Evolutionary conservation across 1,284 basidiomycete species (phyloP).

Genomic region (Heimioporus punctisporus): DNA sequence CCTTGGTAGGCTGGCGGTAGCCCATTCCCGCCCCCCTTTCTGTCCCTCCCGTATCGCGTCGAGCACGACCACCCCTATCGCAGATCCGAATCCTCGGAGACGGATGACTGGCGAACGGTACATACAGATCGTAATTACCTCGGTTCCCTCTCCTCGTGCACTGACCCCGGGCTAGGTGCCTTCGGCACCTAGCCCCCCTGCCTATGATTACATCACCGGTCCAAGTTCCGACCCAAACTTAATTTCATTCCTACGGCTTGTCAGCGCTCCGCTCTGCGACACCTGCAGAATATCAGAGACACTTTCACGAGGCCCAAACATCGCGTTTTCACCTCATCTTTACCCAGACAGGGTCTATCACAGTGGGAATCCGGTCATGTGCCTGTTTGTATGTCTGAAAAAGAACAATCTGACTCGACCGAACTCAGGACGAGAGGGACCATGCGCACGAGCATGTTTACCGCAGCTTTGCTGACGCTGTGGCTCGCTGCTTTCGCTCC

Average conservation of each 20-base stretch:
- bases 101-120: too few relatives aligned
- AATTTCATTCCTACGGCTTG: slow-evolving; percentile 5
- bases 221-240: slow-evolving; percentile 16
- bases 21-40: too few relatives aligned
- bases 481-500: slow-evolving; percentile 27
- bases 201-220: too few relatives aligned
- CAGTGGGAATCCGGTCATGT: slow-evolving; percentile 27
- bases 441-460: slow-evolving; percentile 40
- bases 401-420: not conserved
- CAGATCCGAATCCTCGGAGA: too few relatives aligned
- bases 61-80: too few relatives aligned
- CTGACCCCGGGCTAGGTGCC: too few relatives aligned
- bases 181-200: too few relatives aligned
- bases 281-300: slow-evolving; percentile 10
- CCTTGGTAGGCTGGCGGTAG: too few relatives aligned
- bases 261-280: not conserved
- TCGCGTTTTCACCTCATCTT: slow-evolving; percentile 26
- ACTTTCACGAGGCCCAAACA: slow-evolving; percentile 11
- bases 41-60: too few relatives aligned
- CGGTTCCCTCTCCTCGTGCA: too few relatives aligned
- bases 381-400: slow-evolving; percentile 39
- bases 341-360: slow-evolving; percentile 38
- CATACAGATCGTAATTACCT: too few relatives aligned
- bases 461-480: slow-evolving; percentile 35
- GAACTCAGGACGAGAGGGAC: not conserved